Base-by-base conservation (phyloP, 2,329 filamentous ascomycete species). In the Setomelanomma holmii region DNA sequence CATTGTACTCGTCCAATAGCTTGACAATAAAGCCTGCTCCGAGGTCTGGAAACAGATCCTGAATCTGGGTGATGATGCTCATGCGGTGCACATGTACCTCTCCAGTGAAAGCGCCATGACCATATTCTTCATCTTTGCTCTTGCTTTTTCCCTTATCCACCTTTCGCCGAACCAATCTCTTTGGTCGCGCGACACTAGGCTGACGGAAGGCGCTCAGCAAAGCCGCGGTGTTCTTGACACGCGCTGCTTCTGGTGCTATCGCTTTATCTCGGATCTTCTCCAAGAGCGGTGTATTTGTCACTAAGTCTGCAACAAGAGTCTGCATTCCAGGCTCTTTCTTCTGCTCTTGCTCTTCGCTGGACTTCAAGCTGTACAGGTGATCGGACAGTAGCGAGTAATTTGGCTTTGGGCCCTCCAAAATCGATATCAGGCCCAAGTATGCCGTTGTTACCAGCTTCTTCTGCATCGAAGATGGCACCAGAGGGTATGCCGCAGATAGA, bases 1-100 rank as follows among this genome's bases (percentile, higher is more conserved):
- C 87, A 39, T 79, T 76, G 70, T 95, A 97, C 68, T 90, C 86
- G 64, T 93, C 89, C 20, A 97, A 80, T 8, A 96, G 81, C 63
- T 84, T 89, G 16, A 90, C 82, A 14, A 98, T 80, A 68, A 96
- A 98, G 0, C 84, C 90, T 4, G 90, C 88, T 4, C 93, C 92
- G 8, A 98, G 79, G 56, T 96, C 86, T 0, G 93, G 91, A 67
- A 98, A 97, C 0, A 98, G 80, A 68, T 99, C 93, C 69, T 96
- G 92, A n/a, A 99, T 83, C 71, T 96, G 91, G 0, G 89, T 89
- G 45, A 98, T 86, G 42, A 93, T 85, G 63, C 89, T 93, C 85
- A 96, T 89, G 36, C 82, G 87, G 73, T 96, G 91, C 19, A 93
- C 78, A 66, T 95, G 90, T 27, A 93, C 78, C 38, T 82, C 79